Evolutionary conservation across 768 basidiomycete genomes (phyloP).

Genomic region (Amanita phalloides): DNA sequence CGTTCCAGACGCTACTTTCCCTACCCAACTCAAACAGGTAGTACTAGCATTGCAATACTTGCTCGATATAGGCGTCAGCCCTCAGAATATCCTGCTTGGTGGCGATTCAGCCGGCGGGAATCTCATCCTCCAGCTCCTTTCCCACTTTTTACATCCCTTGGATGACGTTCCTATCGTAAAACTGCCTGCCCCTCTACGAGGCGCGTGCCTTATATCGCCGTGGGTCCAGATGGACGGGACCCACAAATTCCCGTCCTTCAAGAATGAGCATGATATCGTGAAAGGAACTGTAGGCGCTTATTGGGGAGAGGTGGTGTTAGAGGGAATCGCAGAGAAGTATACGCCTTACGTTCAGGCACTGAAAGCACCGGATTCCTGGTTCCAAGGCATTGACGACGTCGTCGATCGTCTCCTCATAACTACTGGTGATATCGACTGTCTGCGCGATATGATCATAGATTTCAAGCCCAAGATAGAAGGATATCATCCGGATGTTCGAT

Average conservation of each 20-base stretch:
- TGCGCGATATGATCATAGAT: constrained; percentile 19
- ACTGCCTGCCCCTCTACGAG: constrained; percentile 15
- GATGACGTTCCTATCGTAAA: constrained; percentile 14
- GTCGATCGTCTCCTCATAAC: constrained; percentile 22
- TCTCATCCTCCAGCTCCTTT: constrained; percentile 23
- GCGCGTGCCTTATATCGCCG: constrained; percentile 27
- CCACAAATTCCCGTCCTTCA: constrained; percentile 8
- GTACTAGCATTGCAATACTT: constrained; percentile 21
- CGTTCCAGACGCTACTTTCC: constrained; percentile 22
- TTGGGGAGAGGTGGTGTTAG: constrained; percentile 10
- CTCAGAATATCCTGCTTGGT: constrained; percentile 21
- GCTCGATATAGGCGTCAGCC: constrained; percentile 14
- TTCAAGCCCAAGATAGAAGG: constrained; percentile 13
- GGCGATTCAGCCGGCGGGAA: constrained; percentile 32
- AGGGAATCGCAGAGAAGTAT: constrained; percentile 16
- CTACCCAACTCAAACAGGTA: constrained; percentile 22
- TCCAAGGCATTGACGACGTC: constrained; percentile 15
- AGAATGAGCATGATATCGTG: constrained; percentile 14
- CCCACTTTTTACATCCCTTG: constrained; percentile 26
- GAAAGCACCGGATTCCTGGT: constrained; percentile 21
- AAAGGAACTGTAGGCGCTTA: constrained; percentile 6
- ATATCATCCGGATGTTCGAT: constrained; percentile 10
- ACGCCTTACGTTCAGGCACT: constrained; percentile 19
- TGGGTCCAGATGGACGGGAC: constrained; percentile 22
- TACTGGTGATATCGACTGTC: constrained; percentile 20